phyloP scores from a whole-genome alignment of 108 stramenopile genomes.

The Fragilaria crotonensis region DNA sequence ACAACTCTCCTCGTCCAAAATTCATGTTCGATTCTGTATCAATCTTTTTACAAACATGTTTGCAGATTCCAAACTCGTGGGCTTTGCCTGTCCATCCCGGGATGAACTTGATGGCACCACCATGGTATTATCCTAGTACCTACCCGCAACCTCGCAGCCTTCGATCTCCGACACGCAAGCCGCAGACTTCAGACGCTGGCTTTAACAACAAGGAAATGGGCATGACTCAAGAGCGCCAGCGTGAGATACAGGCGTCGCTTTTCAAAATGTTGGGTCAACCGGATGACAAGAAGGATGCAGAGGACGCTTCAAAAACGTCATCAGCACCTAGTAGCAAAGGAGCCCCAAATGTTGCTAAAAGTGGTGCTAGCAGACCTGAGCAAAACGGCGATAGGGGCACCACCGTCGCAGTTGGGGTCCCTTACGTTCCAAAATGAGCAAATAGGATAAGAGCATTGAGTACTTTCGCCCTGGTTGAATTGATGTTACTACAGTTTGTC shows the following conservation, averaged over 20 bases:
- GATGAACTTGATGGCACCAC: constrained; percentile 81
- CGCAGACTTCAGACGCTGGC: constrained; percentile 13
- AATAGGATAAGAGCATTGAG: too few species aligned
- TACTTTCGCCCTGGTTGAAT: too few species aligned
- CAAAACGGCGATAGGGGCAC: too few species aligned
- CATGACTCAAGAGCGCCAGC: constrained; percentile 79
- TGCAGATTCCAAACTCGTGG: constrained; percentile 77
- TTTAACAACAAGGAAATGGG: constrained; percentile 72
- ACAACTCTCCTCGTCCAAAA: constrained; percentile 91
- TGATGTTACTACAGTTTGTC: too few species aligned
- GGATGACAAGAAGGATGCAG: constrained; percentile 14
- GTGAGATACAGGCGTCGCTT: constrained; percentile 78
- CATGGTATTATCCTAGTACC: constrained; percentile 58
- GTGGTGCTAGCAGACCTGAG: too few species aligned
- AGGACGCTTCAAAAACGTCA: neutral
- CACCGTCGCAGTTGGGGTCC: neutral
- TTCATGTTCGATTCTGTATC: constrained; percentile 94
- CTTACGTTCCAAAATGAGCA: neutral
- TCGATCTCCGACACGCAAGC: neutral
- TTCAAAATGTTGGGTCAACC: constrained; percentile 85
- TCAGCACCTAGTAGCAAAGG: neutral
- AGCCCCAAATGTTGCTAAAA: too few species aligned
- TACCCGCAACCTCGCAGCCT: constrained; percentile 1
- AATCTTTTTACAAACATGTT: constrained; percentile 88
- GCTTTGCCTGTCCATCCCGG: constrained; percentile 64